Base-by-base conservation (phyloP, 1,139 yeast genomes). In the Yamadazyma sp. region DNA sequence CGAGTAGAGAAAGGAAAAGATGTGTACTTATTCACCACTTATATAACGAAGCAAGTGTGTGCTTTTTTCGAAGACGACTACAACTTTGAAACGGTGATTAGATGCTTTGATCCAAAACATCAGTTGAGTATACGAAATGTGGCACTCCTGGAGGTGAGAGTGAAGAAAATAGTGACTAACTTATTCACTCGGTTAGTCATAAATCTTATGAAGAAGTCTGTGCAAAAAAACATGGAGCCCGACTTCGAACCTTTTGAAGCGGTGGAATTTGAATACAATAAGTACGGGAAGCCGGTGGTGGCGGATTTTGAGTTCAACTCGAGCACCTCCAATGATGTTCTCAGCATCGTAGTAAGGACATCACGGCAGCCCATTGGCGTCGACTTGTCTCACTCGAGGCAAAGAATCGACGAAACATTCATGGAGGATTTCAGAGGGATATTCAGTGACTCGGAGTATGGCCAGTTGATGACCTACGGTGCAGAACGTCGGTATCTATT, bases 301-400 rank as follows among this genome's bases (percentile, higher is more conserved):
- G 37, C 46, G 6, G 38, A 45, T 4, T 40, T 70, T 16, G 59
- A 61, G 29, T 75, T 78, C 55, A 78, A 77, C 48, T 61, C 77
- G 37, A 79, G 85, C 31, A 77, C 81, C 55, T 83, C 87, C 17
- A 70, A 74, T 41, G 75, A 77, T 20, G 52, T 75, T 4, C 61
- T 76, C 1, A 53, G 73, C 17, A 53, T 82, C 18, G 76, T 65
- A 0, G 60, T 83, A 0, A 65, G 65, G 26, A 49, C 61, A 31
- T 45, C 61, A 3, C 33, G 45, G 0, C 34, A 41, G 0, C 48
- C 71, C 0, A 56, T 83, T 2, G 92, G 92, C 0, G 55, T 83
- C 0, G 94, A 84, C 53, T 59, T 84, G 23, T 83, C 88, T 0
- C 81, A 79, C 46, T 61, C 72, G 0, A 38, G 45, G 3, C 87